These are phyloP conservation scores for Pichia sp. DNA, from an alignment of 1,139 yeast species.

Conservation along the genomic window DNA sequence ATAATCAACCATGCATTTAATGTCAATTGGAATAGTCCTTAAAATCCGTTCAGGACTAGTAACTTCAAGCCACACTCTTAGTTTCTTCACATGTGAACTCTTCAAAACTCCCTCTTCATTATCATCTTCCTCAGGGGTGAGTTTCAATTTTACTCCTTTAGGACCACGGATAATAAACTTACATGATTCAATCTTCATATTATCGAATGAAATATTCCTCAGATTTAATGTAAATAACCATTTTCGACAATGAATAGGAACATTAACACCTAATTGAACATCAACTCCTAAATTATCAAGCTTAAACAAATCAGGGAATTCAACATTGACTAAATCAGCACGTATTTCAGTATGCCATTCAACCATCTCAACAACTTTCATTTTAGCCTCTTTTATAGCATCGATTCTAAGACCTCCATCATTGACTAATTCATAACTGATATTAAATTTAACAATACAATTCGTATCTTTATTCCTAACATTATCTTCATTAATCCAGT, in stretches of 20 bases:
- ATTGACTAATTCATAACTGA: conserved; percentile 5
- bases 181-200: conserved; percentile 1
- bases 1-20: conserved; percentile 5
- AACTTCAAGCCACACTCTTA: conserved; percentile 7
- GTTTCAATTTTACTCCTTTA: conserved; percentile 2
- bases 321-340: conserved; percentile 2
- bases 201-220: conserved; percentile 7
- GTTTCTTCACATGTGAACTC: not conserved
- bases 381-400: conserved; percentile 21
- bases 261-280: not conserved
- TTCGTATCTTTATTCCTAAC: not conserved
- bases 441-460: conserved; percentile 7
- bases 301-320: conserved; percentile 2
- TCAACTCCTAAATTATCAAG: not conserved
- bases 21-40: conserved; percentile 5
- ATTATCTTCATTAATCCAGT: not conserved
- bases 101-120: not conserved
- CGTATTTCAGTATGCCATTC: conserved; percentile 9
- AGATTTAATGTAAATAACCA: conserved; percentile 5
- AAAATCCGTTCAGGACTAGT: not conserved
- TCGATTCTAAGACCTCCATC: conserved; percentile 21
- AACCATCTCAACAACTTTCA: conserved; percentile 14
- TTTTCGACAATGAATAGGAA: conserved; percentile 5
- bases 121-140: conserved; percentile 5
- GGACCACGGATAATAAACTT: conserved; percentile 9